Base-by-base conservation (phyloP, 495 filamentous ascomycete species). In the Talaromyces thailandensis region DNA sequence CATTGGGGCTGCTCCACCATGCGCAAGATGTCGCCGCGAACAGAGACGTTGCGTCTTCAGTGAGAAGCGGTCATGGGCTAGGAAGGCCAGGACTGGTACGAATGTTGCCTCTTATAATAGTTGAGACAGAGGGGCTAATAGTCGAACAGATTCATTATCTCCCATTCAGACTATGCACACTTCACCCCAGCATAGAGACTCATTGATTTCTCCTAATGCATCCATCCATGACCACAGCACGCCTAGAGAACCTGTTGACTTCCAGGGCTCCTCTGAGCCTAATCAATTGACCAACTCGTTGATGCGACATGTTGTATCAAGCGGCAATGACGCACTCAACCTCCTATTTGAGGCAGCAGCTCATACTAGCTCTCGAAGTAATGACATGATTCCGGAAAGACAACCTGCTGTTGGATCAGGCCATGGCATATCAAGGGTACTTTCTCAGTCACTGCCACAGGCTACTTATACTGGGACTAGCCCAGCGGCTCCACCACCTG, bases 1-100 rank as follows among this genome's bases (percentile, higher is more conserved):
- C 24, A 63, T 80, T 29, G 73, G 74, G 4, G 69, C 91, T 72
- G 90, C 93, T 61, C 94, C 94, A 59, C 94, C 94, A 2, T 98
- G 94, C 70, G 89, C 91, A 56, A 84, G 94, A 67, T 98, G 94
- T 75, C 86, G 91, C 23, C 84, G 94, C 59, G 94, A 98, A 71
- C 79, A 87, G 76, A 92, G 93, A 71, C 86, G 93, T 64, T 98
- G 94, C 78, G 91, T 86, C 69, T 98, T 98, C 74, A 96, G 87
- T 75, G 91, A 73, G 90, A 95, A 82, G 77, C 79, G 74, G 45
- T 75, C 77, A 1, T 80, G 77, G 77, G 76, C 76, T 51, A 75
- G 77, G 56, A 72, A 65, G 55, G 67, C 66, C 58, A 76, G 72
- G 63, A 68, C 70, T 65, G 70, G 75, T 78, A 66, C 16, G 68